Evolutionary conservation across 2,329 filamentous ascomycete species (phyloP).

Genomic region (Alternaria brassicicola): DNA sequence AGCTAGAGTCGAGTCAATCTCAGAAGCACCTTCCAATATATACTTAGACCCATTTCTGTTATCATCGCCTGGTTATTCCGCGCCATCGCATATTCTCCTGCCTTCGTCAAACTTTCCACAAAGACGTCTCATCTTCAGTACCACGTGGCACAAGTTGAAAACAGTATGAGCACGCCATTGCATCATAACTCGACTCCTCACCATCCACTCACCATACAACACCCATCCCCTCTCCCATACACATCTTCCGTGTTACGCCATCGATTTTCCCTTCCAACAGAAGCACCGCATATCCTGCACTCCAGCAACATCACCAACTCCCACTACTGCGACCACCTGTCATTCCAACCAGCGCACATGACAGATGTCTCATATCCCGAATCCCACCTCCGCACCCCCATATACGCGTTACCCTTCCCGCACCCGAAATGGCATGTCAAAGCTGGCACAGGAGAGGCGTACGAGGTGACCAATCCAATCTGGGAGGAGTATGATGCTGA

Average conservation of each 20-base stretch:
- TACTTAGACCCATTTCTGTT: not conserved
- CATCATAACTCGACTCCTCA: too few species aligned
- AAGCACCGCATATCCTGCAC: not conserved
- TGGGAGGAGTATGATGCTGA: constrained; percentile 13
- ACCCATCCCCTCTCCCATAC: not conserved
- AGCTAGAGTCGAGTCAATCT: not conserved
- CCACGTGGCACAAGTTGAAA: not conserved
- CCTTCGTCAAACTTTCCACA: not conserved
- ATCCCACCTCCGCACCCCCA: constrained; percentile 20
- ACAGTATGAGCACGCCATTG: too few species aligned
- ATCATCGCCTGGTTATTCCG: not conserved
- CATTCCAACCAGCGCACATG: not conserved
- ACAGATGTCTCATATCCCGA: constrained; percentile 15
- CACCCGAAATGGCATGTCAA: constrained; percentile 23
- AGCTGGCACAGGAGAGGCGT: constrained; percentile 4
- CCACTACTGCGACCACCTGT: not conserved
- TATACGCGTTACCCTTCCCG: constrained; percentile 13
- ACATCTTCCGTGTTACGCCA: not conserved
- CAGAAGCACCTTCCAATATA: not conserved
- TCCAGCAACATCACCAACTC: not conserved
- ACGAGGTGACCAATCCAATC: constrained; percentile 16
- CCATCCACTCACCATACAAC: not conserved
- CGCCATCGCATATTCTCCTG: not conserved
- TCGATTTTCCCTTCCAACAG: not conserved
- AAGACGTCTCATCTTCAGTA: not conserved